Base-by-base conservation (phyloP, 2,329 filamentous ascomycete genomes). In the Cercospora citrullina region DNA sequence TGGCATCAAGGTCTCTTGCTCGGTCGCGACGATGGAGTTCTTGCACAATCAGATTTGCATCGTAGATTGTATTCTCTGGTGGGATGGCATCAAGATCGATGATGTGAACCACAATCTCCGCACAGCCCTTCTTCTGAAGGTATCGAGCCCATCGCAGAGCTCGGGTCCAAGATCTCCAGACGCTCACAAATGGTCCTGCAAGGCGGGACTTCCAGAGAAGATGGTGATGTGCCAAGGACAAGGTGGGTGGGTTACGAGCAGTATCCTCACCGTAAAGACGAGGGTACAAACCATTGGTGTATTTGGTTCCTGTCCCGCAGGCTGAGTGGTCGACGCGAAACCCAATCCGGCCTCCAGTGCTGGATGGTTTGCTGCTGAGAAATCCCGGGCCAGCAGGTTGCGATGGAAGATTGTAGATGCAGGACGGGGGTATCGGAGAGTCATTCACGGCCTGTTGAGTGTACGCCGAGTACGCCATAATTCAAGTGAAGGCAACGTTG, bases 191-290 rank as follows among this genome's bases (percentile, higher is more conserved):
- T 10, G 62, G 62, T 1, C 62, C 62, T n/a, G 62, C 31, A 18
- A 58, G 62, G 33, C 62, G 62, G 7, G 62, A 64, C 21, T 64
- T 64, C 62, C 62, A 64, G 51, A 64, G 62, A 14, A 64, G 51
- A 28, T 64, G 62, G n/a, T 64, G 62, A 58, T 64, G 53, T 16
- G 62, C 62, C 26, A 64, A 28, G 10, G 53, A 53, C 1, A 64
- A 26, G 8, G 62, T 58, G 6, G 55, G 55, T n/a, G 62, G 53
- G 5, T 1, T 42, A 33, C n/a, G 21, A 9, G 2, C 16, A 8
- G n/a, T 26, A 12, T 55, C 42, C 4, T 36, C 16, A 18, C 48
- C 53, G 21, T 42, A 33, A 1, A 64, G 23, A 6, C 62, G 31
- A 26, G 62, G 62, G 9, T 51, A 58, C 9, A 64, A 36, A 23